Evolutionary conservation across 495 filamentous ascomycete species (phyloP), one percentile per base, ranked within the genome.

Genomic region (Sporormia fimetaria): DNA sequence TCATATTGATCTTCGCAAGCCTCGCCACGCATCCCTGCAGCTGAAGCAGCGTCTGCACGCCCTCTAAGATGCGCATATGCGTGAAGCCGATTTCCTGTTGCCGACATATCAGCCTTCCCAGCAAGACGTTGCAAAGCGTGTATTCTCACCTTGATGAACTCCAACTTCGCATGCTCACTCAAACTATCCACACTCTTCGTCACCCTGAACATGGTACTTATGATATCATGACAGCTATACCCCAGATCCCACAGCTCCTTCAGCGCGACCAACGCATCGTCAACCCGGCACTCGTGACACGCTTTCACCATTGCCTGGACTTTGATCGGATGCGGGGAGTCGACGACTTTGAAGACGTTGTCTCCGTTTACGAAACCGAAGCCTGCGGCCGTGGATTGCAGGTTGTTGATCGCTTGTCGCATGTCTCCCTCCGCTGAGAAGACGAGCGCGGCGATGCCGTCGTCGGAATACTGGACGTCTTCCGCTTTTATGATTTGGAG

Each of bases 391-490:
- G 92, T 99, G 57, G 82, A 90, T 63, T 99, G 90, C 54, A 99
- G 64, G 55, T 99, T 99, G 62, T 99, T 99, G 69, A 99, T 94
- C 8, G 90, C 90, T 62, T 99, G 90, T 26, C 90, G 76, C 90
- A 99, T 99, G 62, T 99, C 90, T 22, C 92, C 90, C 64, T 99
- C 90, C 4, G 90, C 90, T 41, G 80, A 87, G 66, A 99, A 99
- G 0, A 98, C 86, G 18, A 99, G 69, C 22, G 92, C 90, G 0
- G 92, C 90, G 31, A 96, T 71, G 5, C 90, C 90, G 59, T 99
- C 90, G 51, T 96, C 92, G 12, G 77, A 85, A 59, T 86, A 80
- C 54, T 94, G 69, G 15, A 68, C 65, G 9, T 59, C 56, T 50
- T 95, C 90, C 8, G 82, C 86, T 53, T 85, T 78, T 60, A 81